Evolutionary conservation across 441 rosid species (phyloP).

Genomic region (Adansonia rubrostipa): DNA sequence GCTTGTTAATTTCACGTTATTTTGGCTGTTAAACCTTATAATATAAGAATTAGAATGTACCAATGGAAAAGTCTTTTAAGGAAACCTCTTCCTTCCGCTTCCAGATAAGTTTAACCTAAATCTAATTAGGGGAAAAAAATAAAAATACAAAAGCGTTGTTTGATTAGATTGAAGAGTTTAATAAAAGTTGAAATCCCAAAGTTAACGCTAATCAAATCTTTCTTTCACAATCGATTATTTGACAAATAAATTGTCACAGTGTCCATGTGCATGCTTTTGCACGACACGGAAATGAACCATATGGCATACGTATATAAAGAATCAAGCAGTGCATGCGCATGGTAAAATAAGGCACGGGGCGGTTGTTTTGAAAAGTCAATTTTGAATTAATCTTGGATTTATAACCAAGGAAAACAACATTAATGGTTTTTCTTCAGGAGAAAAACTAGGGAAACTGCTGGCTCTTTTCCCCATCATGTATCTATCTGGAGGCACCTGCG

Average conservation of each 20-base stretch:
- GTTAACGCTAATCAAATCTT: constrained; percentile 12
- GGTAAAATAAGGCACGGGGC: neutral
- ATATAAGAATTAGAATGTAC: neutral
- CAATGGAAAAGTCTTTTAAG: neutral
- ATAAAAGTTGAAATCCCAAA: neutral
- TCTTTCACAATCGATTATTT: neutral
- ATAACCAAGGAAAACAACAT: neutral
- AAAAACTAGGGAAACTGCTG: constrained; percentile 54
- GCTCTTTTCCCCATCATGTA: constrained; percentile 64
- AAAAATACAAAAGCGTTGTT: neutral
- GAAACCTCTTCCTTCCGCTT: neutral
- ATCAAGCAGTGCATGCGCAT: neutral
- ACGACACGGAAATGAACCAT: neutral
- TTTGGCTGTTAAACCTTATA: neutral
- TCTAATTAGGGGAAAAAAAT: neutral
- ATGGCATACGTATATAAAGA: neutral
- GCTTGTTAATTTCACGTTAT: neutral
- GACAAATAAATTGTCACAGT: neutral
- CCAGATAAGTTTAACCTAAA: neutral
- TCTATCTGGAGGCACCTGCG: constrained; percentile 64
- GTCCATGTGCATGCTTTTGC: constrained; percentile 3
- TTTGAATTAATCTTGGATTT: too few relatives aligned
- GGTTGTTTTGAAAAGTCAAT: too few relatives aligned
- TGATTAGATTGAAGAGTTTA: constrained; percentile 7
- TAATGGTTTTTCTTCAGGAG: constrained; percentile 42